Evolutionary conservation across 1,284 basidiomycete genomes (phyloP).

Genomic region (Moesziomyces sp.): DNA sequence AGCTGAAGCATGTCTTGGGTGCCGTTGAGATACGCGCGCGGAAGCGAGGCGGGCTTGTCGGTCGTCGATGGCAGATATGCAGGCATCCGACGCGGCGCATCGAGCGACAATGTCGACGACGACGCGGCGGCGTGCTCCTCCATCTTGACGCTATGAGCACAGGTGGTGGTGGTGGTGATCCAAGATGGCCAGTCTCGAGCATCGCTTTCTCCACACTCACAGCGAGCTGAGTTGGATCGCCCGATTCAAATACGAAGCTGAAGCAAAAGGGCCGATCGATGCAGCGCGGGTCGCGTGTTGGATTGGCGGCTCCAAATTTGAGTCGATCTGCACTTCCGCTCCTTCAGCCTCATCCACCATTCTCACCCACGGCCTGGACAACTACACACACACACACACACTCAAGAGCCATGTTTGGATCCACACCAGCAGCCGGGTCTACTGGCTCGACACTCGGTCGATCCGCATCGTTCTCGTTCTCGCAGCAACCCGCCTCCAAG

Average conservation of each 20-base stretch:
- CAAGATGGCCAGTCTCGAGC: background rate
- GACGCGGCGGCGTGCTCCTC: constrained; percentile 21
- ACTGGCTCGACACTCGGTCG: constrained; percentile 38
- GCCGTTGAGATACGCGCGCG: constrained; percentile 47
- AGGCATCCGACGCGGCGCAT: constrained; percentile 8
- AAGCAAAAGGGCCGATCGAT: too few species aligned
- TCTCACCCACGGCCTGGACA: too few species aligned
- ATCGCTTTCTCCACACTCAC: too few species aligned
- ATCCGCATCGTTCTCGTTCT: constrained; percentile 52
- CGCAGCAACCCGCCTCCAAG: constrained; percentile 46
- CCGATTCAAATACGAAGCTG: too few species aligned
- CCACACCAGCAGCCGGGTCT: constrained; percentile 19
- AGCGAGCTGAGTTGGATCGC: too few species aligned
- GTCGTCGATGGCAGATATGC: constrained; percentile 39
- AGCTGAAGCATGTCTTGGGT: constrained; percentile 56
- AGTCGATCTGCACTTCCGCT: too few species aligned
- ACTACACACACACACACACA: too few species aligned
- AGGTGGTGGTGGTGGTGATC: background rate
- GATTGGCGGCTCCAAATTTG: too few species aligned
- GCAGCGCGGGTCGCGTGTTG: constrained; percentile 5
- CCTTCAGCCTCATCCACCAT: background rate
- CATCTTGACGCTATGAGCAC: constrained; percentile 13
- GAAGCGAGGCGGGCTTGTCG: constrained; percentile 27
- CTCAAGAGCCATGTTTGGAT: constrained; percentile 31
- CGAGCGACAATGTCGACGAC: constrained; percentile 1